Evolutionary conservation across 345 rosid genomes (phyloP), one percentile per base, ranked within the genome.

Genomic region (Moricandia moricandioides): DNA sequence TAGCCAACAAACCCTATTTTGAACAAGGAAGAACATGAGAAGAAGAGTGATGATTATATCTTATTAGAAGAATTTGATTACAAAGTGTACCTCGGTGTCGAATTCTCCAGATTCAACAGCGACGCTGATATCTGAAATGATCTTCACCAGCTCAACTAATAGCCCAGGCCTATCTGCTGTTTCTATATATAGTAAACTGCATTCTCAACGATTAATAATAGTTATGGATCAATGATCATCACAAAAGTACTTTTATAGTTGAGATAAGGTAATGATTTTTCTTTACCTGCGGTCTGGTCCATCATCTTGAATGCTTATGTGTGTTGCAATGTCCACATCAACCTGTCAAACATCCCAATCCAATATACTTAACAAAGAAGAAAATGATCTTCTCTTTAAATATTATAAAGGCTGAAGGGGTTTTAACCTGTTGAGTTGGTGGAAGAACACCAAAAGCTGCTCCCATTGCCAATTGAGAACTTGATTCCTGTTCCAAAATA

Each of bases 301-400:
- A 71, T 95, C 99, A 75, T 92, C 92, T 40, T 18, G 49, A 45
- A 95, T 73, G 35, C 10, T 82, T 79, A 95, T 16, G 76, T 47
- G 97, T 35, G 99, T 95, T 75, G 97, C 93, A 74, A 95, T 92
- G 80, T 95, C 99, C 77, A 95, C 91, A 81, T 95, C 99, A 84
- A 92, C 86, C 99, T 94, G 71, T 39, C 17, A 67, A 65, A 45
- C 18, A 59, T 49, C 43, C 71, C 68, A 34, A 74, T 70, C 57
- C 27, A 55, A 76, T 35, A 61, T 7, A 17, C 13, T 34, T 12
- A 55, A 27, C 6, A 34, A 21, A 67, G 17, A n/a, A 4, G 7
- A 16, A 49, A 66, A 9, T 14, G 9, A 11, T 60, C 58, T 16
- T 29, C 40, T 45, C 16, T 16, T 11, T 12, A 61, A 17, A 0